phyloP scores from a whole-genome alignment of 768 basidiomycete species.

The Lepiota brunneoincarnata region DNA sequence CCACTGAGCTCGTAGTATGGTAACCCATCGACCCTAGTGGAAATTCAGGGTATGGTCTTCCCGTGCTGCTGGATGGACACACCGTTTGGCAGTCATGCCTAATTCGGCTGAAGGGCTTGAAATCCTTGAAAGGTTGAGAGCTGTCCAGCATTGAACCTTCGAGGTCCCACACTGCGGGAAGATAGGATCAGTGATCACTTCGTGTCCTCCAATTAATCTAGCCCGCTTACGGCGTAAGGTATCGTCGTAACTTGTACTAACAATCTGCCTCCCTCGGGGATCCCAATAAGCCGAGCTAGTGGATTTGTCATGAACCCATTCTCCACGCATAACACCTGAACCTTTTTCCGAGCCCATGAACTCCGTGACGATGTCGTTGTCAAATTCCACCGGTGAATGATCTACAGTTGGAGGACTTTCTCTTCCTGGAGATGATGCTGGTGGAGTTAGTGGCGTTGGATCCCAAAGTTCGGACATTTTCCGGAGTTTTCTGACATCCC shows the following conservation, averaged over 20 bases:
- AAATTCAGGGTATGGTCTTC: background rate
- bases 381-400: constrained; percentile 27
- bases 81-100: constrained; percentile 83
- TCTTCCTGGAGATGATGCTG: constrained; percentile 23
- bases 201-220: background rate
- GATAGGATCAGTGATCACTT: constrained; percentile 6
- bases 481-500: constrained; percentile 72
- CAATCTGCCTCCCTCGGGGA: constrained; percentile 70
- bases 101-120: constrained; percentile 61
- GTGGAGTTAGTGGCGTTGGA: constrained; percentile 21
- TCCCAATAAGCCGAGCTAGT: constrained; percentile 88
- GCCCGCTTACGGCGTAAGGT: constrained; percentile 59
- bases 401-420: background rate
- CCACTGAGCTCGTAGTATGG: constrained; percentile 78
- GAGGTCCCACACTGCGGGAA: constrained; percentile 71
- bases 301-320: constrained; percentile 71
- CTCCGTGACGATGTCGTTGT: constrained; percentile 41
- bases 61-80: constrained; percentile 17
- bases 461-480: constrained; percentile 36
- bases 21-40: constrained; percentile 76
- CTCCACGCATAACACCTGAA: constrained; percentile 53
- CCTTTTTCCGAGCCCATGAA: constrained; percentile 53
- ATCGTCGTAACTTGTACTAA: constrained; percentile 87
- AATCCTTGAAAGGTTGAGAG: constrained; percentile 50
- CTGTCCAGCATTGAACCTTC: constrained; percentile 46